phyloP scores from a whole-genome alignment of 139 green algal genomes.

The Chlamydomonas incerta region DNA sequence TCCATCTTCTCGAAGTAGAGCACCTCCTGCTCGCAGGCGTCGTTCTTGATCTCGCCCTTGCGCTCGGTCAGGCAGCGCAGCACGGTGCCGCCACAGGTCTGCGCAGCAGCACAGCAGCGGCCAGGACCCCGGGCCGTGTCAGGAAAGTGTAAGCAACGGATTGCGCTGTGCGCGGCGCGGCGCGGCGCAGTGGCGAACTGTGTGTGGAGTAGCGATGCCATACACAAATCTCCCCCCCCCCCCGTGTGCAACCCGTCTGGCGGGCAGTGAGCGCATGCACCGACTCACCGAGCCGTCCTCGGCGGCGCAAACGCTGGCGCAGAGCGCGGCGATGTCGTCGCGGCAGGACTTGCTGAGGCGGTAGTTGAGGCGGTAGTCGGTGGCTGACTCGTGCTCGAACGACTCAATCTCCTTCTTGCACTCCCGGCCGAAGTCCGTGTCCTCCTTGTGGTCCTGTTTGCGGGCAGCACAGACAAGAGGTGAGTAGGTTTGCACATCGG shows the following conservation, averaged over 20 bases:
- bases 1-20: slow-evolving; percentile 89
- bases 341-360: slow-evolving; percentile 78
- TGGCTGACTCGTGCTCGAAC: slow-evolving; percentile 68
- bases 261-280: too few species aligned
- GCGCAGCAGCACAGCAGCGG: background rate
- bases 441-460: slow-evolving; percentile 72
- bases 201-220: too few species aligned
- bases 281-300: slow-evolving; percentile 58
- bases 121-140: too few species aligned
- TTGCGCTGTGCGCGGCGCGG: too few species aligned
- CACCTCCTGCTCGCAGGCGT: slow-evolving; percentile 85
- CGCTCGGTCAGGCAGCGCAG: slow-evolving; percentile 88
- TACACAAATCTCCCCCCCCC: too few species aligned
- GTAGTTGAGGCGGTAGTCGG: slow-evolving; percentile 91
- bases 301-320: slow-evolving; percentile 64
- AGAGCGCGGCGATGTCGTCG: slow-evolving; percentile 74
- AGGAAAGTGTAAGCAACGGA: too few species aligned
- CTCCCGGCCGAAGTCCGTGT: slow-evolving; percentile 74
- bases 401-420: slow-evolving; percentile 69
- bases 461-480: too few species aligned
- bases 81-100: slow-evolving; percentile 60
- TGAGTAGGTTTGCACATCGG: too few species aligned
- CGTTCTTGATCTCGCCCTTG: slow-evolving; percentile 72
- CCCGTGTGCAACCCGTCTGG: too few species aligned
- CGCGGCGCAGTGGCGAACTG: too few species aligned